Base-by-base conservation (phyloP, 208 protist genomes). In the Trypanosomatidae sp. region DNA sequence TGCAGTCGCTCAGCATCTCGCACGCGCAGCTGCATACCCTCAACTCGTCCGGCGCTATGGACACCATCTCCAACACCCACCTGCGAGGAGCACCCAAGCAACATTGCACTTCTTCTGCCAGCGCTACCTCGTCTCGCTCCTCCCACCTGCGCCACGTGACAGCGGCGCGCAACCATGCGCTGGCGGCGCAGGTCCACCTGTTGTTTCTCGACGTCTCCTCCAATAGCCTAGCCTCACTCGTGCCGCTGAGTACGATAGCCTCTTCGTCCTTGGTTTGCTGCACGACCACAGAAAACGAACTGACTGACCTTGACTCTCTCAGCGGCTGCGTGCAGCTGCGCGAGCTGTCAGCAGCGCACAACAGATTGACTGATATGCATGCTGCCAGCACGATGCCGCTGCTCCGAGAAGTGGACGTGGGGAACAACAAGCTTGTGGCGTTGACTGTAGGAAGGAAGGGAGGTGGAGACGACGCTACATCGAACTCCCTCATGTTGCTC, bases 361-460 rank as follows among this genome's bases (percentile, higher is more conserved):
- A 97, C 46, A 50, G 43, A 12, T 62, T 97, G 22, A 28, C 43
- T 1, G 79, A 65, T 19, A 46, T 92, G 2, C 36, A 71, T 8
- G 85, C 77, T 17, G 52, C 92, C 30, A 52, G 81, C 12, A 25
- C 72, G 0, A 73, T 92, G 62, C 53, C 28, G 13, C 56, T 91
- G 1, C 74, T 97, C 53, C 84, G 84, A 19, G 85, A 87, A 60
- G 47, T 95, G 59, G 88, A 95, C 55, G 66, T 91, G 12, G 85
- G 82, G 55, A 83, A 91, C 69, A 97, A 93, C 56, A 12, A 74
- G 22, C 59, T 97, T 25, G 28, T 12, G 3, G 15, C 66, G 39
- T 15, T 69, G 47, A 53, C 49, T 25, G 49, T 8, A n/a, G 22
- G 17, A n/a, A 5, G 5, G 17, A 76, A 84, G 46, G 70, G 47